A percentile compares a stretch with the other conserved stretches of the same genome.
These are phyloP conservation scores for Lactarius pseudohatsudake DNA, from an alignment of 768 basidiomycete species.

Conservation along the genomic window DNA sequence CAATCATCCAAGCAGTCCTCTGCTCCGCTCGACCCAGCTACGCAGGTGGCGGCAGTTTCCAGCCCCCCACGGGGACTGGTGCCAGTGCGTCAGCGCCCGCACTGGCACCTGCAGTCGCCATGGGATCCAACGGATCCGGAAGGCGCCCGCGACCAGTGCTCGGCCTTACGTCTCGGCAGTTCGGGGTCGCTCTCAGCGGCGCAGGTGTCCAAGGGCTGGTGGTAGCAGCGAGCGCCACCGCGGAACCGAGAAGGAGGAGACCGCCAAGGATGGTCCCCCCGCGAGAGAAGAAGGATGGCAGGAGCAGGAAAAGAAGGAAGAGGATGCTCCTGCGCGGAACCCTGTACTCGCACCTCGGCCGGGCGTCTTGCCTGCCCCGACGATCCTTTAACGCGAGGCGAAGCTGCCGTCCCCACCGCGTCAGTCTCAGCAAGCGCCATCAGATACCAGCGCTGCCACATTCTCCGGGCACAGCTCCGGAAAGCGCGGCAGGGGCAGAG, in stretches of 20 bases:
- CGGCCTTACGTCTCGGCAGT: conserved; percentile 63
- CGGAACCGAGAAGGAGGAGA: conserved; percentile 31
- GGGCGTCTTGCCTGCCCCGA: conserved; percentile 27
- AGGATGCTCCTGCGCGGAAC: conserved; percentile 2
- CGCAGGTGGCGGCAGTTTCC: conserved; percentile 1
- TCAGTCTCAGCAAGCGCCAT: conserved; percentile 1
- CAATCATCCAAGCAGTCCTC: conserved; percentile 2
- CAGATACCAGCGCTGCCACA: not conserved
- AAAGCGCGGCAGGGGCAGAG: conserved; percentile 21
- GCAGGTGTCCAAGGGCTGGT: conserved; percentile 48
- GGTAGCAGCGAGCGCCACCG: conserved; percentile 19
- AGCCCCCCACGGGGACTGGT: conserved; percentile 13
- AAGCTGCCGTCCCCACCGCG: conserved; percentile 4
- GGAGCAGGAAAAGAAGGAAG: conserved; percentile 1
- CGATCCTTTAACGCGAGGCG: conserved; percentile 34
- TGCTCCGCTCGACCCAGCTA: not conserved
- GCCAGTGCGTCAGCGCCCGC: conserved; percentile 10
- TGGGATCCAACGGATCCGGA: conserved; percentile 39
- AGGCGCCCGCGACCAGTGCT: conserved; percentile 50
- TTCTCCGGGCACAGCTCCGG: not conserved
- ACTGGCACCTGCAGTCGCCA: conserved; percentile 29
- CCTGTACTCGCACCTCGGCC: conserved; percentile 1
- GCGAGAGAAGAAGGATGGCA: conserved; percentile 15
- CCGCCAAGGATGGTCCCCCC: conserved; percentile 18
- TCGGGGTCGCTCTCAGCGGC: conserved; percentile 70